Conservation (phyloP, 2,329 filamentous ascomycete genomes). For the Colletotrichum orbiculare region DNA sequence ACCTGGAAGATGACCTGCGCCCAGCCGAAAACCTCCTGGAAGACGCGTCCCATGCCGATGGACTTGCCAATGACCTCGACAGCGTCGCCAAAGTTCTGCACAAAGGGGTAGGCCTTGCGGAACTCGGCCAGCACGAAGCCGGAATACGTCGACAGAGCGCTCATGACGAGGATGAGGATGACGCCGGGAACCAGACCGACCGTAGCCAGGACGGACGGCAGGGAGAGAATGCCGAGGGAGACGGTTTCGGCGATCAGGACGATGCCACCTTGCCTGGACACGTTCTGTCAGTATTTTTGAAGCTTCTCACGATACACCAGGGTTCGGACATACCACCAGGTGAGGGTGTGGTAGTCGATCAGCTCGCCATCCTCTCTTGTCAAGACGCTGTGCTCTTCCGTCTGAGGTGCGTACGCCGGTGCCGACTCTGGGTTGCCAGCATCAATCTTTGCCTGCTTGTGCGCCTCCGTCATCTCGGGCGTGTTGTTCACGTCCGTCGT, state of each 20-base stretch:
- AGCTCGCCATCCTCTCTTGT: slow-evolving; percentile 32
- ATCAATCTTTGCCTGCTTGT: slow-evolving; percentile 19
- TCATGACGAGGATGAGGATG: slow-evolving; percentile 73
- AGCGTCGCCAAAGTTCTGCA: slow-evolving; percentile 74
- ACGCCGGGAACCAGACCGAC: slow-evolving; percentile 80
- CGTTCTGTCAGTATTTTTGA: too few relatives aligned
- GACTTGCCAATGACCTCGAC: slow-evolving; percentile 64
- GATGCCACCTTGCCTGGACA: slow-evolving; percentile 55
- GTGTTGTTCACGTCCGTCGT: slow-evolving; percentile 16
- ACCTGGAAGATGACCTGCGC: slow-evolving; percentile 71
- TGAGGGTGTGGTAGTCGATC: slow-evolving; percentile 51
- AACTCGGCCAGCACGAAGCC: slow-evolving; percentile 72
- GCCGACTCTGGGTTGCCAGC: slow-evolving; percentile 10
- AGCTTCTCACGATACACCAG: too few relatives aligned
- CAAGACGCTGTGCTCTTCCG: slow-evolving; percentile 32
- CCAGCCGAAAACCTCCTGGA: slow-evolving; percentile 68
- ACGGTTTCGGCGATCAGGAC: slow-evolving; percentile 58
- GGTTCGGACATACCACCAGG: slow-evolving; percentile 48
- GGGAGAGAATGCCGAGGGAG: slow-evolving; percentile 71
- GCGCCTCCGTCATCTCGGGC: slow-evolving; percentile 24
- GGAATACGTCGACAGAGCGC: slow-evolving; percentile 75
- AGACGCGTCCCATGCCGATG: slow-evolving; percentile 61
- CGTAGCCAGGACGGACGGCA: slow-evolving; percentile 78
- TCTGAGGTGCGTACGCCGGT: slow-evolving; percentile 20
- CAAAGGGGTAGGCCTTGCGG: slow-evolving; percentile 75